These are phyloP conservation scores for Leucocoprinus sp. DNA, from an alignment of 768 basidiomycete species.

Conservation along the genomic window DNA sequence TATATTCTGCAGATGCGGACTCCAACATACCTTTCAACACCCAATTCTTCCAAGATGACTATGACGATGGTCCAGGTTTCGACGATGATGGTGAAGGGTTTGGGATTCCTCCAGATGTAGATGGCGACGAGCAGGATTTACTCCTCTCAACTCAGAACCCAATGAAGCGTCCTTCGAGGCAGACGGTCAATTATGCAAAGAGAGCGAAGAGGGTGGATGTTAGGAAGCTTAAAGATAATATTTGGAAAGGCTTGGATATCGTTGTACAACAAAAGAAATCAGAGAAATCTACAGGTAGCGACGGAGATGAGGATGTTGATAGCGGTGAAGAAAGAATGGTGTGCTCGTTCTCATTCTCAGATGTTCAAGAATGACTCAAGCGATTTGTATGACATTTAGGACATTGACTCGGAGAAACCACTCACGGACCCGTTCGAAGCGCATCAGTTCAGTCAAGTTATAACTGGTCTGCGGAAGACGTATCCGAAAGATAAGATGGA, in stretches of 20 bases:
- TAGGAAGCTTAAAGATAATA: conserved; percentile 93
- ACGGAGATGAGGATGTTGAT: conserved; percentile 31
- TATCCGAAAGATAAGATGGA: conserved; percentile 95
- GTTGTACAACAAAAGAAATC: conserved; percentile 37
- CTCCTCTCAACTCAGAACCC: conserved; percentile 73
- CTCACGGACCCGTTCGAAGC: conserved; percentile 60
- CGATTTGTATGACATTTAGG: conserved; percentile 45
- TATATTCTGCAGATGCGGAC: conserved; percentile 30
- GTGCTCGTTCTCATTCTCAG: conserved; percentile 12
- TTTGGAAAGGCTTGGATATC: conserved; percentile 90
- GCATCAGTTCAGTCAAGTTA: conserved; percentile 71
- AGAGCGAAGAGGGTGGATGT: conserved; percentile 96
- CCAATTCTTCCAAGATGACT: conserved; percentile 94
- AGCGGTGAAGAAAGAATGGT: conserved; percentile 47
- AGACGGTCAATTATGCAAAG: conserved; percentile 90
- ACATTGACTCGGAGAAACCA: conserved; percentile 15
- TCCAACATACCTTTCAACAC: conserved; percentile 80
- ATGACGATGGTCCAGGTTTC: conserved; percentile 65
- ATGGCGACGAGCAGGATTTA: conserved; percentile 75
- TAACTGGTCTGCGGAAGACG: conserved; percentile 67
- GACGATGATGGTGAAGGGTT: conserved; percentile 35
- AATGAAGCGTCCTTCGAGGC: conserved; percentile 73
- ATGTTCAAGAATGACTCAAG: not conserved
- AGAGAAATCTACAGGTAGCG: too few relatives aligned
- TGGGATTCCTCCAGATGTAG: conserved; percentile 22